phyloP scores from a whole-genome alignment of 2,329 filamentous ascomycete species.

The Aspergillus sojae region DNA sequence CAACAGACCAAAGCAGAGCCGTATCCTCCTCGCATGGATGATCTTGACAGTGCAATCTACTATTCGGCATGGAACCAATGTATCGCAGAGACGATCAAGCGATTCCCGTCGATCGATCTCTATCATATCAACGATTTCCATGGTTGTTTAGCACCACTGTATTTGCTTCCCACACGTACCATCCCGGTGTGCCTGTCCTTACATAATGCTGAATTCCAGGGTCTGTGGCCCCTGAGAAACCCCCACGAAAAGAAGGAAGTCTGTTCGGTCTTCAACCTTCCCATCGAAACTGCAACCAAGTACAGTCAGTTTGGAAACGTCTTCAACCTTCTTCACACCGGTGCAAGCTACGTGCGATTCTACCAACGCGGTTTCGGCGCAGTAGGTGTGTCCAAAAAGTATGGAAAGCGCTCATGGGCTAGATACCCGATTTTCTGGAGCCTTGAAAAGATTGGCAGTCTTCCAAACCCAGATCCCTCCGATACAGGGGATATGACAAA shows the following conservation, averaged over 20 bases:
- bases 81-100: conserved; percentile 64
- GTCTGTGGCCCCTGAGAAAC: conserved; percentile 68
- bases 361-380: conserved; percentile 70
- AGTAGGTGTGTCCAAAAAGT: conserved; percentile 69
- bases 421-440: conserved; percentile 72
- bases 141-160: conserved; percentile 64
- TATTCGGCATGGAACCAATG: conserved; percentile 73
- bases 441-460: conserved; percentile 61
- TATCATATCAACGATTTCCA: conserved; percentile 71
- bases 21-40: conserved; percentile 71
- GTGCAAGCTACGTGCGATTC: conserved; percentile 66
- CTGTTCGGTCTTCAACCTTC: conserved; percentile 66
- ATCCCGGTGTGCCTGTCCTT: conserved; percentile 66
- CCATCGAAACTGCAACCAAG: conserved; percentile 57
- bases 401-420: conserved; percentile 67
- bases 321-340: conserved; percentile 69
- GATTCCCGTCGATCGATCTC: conserved; percentile 62
- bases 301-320: conserved; percentile 71
- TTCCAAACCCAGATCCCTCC: conserved; percentile 68
- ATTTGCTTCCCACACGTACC: conserved; percentile 61
- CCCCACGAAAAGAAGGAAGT: conserved; percentile 64
- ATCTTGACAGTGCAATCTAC: conserved; percentile 68
- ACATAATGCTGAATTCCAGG: conserved; percentile 71
- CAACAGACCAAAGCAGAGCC: conserved; percentile 65
- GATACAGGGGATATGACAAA: conserved; percentile 60